Evolutionary conservation across 2,329 filamentous ascomycete species (phyloP), one percentile per base, ranked within the genome.

Genomic region (Xylaria hypoxylon): DNA sequence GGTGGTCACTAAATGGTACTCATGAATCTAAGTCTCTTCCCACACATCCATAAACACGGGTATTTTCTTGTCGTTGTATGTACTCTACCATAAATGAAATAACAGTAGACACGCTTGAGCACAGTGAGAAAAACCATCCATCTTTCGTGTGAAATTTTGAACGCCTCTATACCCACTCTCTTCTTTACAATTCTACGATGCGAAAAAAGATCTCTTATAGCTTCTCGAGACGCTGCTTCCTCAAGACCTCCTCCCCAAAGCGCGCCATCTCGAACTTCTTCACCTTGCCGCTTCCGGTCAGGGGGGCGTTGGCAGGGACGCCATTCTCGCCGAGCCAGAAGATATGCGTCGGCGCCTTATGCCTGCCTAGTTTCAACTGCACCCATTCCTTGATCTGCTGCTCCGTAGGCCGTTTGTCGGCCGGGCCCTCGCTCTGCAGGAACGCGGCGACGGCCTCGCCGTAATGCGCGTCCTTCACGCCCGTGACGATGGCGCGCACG

Each of bases 381-480:
- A 88, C 88, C 89, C 89, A 92, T 48, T 85, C 82, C 17, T 85
- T 81, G n/a, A 92, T 76, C 68, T 89, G 86, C 5, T 84, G 81
- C 56, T 85, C 83, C 0, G 78, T 77, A 1, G 85, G 87, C 59
- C 79, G 73, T 24, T 69, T 65, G 15, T 78, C 71, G 64, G 68
- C 50, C 71, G 45, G 13, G 1, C 24, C 28, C 22, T 64, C 61
- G 38, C 61, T 48, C 24, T 80, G 79, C 13, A 91, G 77, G 74
- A 93, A 93, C 0, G 90, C 87, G 8, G 84, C 88, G 0, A 92
- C 90, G 0, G 92, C 90, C 74, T 93, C 91, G 59, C 90, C 91
- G 72, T 92, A 92, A 73, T 90, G 87, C n/a, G 83, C 81, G 73
- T 92, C 87, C 64, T 89, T 87, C 31, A 93, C 82, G 1, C 90